These are phyloP conservation scores for Coniochaeta hoffmannii DNA, from an alignment of 2,329 filamentous ascomycete species.

Conservation along the genomic window DNA sequence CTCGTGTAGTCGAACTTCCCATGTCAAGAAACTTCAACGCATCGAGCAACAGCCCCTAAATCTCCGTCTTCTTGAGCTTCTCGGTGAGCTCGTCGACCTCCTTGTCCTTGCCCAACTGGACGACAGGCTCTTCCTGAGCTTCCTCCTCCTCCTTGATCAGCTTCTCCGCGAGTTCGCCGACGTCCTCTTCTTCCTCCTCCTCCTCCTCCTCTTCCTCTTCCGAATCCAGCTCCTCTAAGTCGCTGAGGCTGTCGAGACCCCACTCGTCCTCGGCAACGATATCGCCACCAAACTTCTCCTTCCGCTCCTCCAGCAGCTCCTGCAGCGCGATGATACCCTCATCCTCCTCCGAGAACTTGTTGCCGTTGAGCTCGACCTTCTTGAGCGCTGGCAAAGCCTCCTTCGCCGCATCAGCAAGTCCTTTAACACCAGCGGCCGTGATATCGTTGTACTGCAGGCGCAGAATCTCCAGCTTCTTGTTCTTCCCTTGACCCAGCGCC, in stretches of 20 bases:
- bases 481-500: conserved; percentile 67
- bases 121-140: conserved; percentile 67
- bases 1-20: neutral
- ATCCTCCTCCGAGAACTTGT: conserved; percentile 88
- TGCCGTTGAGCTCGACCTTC: conserved; percentile 90
- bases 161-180: conserved; percentile 62
- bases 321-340: conserved; percentile 60
- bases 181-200: conserved; percentile 56
- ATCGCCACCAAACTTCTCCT: conserved; percentile 63
- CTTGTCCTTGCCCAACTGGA: conserved; percentile 57
- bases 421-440: conserved; percentile 64
- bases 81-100: conserved; percentile 77
- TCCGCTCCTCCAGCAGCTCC: conserved; percentile 66
- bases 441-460: conserved; percentile 94
- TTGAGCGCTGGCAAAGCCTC: conserved; percentile 66
- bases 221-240: conserved; percentile 67
- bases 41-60: conserved; percentile 24
- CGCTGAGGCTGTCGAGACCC: conserved; percentile 79
- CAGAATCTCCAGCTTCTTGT: conserved; percentile 71
- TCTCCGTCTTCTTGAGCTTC: conserved; percentile 63
- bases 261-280: conserved; percentile 69
- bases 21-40: neutral
- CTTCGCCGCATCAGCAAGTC: conserved; percentile 61
- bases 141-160: conserved; percentile 61
- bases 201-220: conserved; percentile 62